A percentile compares a stretch with the other conserved stretches of the same genome.
Evolutionary conservation across 2,329 filamentous ascomycete genomes (phyloP).

Genomic region (Davidsoniella neocaledoniae): DNA sequence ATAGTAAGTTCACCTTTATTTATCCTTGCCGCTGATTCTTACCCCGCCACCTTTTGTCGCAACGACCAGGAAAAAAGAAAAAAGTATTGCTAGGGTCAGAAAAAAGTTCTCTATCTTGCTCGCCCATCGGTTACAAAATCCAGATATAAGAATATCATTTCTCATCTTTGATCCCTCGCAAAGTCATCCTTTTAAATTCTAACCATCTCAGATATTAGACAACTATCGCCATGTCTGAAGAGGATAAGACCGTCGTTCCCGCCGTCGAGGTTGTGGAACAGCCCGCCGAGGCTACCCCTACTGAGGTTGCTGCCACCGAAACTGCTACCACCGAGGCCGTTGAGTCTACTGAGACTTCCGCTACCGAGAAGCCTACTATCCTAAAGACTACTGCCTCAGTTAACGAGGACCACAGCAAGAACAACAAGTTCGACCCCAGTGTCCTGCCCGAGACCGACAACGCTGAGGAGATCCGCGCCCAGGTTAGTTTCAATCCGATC

Average conservation of each 20-base stretch:
- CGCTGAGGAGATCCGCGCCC: constrained; percentile 64
- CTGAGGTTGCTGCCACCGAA: constrained; percentile 16
- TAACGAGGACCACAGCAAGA: constrained; percentile 30
- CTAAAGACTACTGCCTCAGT: constrained; percentile 29
- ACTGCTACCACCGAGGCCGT: constrained; percentile 11
- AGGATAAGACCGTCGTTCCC: constrained; percentile 10
- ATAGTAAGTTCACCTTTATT: background rate
- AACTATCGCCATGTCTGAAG: constrained; percentile 8
- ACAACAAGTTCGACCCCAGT: constrained; percentile 56
- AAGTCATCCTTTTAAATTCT: background rate
- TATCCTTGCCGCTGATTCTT: constrained; percentile 5
- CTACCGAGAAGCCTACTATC: constrained; percentile 18
- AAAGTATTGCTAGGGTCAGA: background rate
- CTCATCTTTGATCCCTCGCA: background rate
- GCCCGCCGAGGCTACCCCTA: constrained; percentile 16
- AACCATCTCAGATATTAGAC: background rate
- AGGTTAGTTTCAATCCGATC: constrained; percentile 33
- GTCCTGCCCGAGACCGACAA: constrained; percentile 55
- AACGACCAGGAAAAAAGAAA: constrained; percentile 1
- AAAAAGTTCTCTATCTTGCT: constrained; percentile 8
- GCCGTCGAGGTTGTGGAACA: constrained; percentile 15
- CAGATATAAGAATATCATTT: background rate
- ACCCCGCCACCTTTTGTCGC: constrained; percentile 11
- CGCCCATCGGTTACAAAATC: background rate
- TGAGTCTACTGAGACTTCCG: constrained; percentile 10